phyloP scores from a whole-genome alignment of 805 yeast species.

The Myxozyma sirexii region DNA sequence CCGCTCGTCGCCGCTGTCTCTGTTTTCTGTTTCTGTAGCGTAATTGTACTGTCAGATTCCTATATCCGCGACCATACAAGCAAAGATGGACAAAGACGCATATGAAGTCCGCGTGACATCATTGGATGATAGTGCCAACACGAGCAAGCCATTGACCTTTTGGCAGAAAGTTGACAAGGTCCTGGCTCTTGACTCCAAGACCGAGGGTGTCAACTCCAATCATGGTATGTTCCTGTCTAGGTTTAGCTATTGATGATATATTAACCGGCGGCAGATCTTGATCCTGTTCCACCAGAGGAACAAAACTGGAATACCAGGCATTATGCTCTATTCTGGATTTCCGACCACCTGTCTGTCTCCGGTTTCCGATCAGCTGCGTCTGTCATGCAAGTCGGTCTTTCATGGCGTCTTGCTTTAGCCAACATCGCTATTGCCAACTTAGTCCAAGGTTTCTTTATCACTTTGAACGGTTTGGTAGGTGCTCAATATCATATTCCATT shows the following conservation, averaged over 20 bases:
- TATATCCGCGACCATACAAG: no score
- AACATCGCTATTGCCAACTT: constrained; percentile 50
- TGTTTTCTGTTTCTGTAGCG: no score
- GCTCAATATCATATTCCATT: constrained; percentile 55
- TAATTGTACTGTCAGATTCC: no score
- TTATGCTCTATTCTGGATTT: constrained; percentile 40
- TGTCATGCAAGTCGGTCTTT: constrained; percentile 49
- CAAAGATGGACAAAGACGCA: background rate
- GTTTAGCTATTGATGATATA: background rate
- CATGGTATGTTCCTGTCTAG: constrained; percentile 10
- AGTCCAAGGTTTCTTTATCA: constrained; percentile 47
- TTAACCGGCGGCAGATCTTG: constrained; percentile 3
- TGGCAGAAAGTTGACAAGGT: constrained; percentile 16
- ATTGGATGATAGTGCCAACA: background rate
- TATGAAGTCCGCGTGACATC: background rate
- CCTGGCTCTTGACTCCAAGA: constrained; percentile 20
- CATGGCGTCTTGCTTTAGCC: constrained; percentile 50
- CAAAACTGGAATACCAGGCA: constrained; percentile 53
- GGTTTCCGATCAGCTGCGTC: constrained; percentile 52
- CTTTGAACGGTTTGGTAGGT: constrained; percentile 53
- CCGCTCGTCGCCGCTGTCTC: no score
- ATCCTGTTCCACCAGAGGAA: constrained; percentile 38
- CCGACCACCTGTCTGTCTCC: constrained; percentile 42
- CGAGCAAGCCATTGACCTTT: background rate
- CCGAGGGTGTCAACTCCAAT: constrained; percentile 22